These are phyloP conservation scores for Petasospora fabianii DNA, from an alignment of 1,139 yeast species.

Conservation along the genomic window DNA sequence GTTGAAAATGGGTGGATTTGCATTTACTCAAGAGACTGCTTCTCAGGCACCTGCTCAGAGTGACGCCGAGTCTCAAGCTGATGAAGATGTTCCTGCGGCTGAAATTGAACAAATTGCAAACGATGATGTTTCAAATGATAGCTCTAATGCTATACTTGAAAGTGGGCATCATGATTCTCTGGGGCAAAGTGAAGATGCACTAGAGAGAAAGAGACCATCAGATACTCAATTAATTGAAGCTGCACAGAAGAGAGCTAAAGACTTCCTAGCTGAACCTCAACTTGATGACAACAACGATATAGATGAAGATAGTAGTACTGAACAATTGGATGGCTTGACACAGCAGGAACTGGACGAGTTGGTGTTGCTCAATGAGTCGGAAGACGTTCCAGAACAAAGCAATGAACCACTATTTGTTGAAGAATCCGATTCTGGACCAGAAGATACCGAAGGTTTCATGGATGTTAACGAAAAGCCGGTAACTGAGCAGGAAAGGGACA, in stretches of 20 bases:
- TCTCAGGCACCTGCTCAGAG: neutral
- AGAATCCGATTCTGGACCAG: neutral
- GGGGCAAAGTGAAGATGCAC: neutral
- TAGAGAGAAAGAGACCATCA: constrained; percentile 4
- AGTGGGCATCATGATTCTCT: too few relatives aligned
- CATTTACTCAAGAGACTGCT: neutral
- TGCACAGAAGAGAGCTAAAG: constrained; percentile 5
- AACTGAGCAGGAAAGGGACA: neutral
- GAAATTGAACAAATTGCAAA: constrained; percentile 4
- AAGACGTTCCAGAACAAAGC: too few relatives aligned
- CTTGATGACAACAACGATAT: constrained; percentile 2
- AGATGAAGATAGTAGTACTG: neutral
- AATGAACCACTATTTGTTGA: too few relatives aligned
- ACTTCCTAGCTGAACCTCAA: constrained; percentile 2
- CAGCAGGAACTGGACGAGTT: neutral
- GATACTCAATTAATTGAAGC: constrained; percentile 6
- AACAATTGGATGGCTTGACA: neutral
- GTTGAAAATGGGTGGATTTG: too few relatives aligned
- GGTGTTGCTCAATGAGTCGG: neutral
- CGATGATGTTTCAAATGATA: constrained; percentile 10
- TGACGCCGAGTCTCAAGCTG: constrained; percentile 3
- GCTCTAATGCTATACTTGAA: too few relatives aligned
- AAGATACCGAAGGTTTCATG: too few relatives aligned
- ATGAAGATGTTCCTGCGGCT: constrained; percentile 5
- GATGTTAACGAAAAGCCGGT: too few relatives aligned